Conservation (phyloP, 2,329 filamentous ascomycete genomes). For the Aspergillus arachidicola region DNA sequence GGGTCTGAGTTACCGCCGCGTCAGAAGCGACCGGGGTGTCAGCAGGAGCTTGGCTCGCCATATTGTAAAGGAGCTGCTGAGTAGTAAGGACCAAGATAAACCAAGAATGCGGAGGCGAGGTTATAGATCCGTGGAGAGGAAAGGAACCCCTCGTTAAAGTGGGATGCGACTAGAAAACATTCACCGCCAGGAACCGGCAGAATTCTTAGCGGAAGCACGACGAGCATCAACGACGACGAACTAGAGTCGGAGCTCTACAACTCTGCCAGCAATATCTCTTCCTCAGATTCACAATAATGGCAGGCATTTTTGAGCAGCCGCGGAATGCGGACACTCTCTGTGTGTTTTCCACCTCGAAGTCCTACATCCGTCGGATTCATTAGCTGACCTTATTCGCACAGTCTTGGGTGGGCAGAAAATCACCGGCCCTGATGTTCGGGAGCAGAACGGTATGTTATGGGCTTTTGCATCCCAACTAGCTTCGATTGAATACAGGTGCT, state of each 20-base stretch:
- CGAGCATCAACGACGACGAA: conserved; percentile 12
- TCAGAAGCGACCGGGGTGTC: conserved; percentile 29
- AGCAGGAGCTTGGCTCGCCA: conserved; percentile 36
- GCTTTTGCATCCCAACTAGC: conserved; percentile 5
- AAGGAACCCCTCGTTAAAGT: conserved; percentile 36
- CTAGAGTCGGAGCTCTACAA: conserved; percentile 31
- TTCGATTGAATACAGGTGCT: conserved; percentile 13
- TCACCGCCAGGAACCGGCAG: conserved; percentile 46
- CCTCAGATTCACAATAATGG: conserved; percentile 61
- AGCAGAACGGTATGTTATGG: conserved; percentile 77
- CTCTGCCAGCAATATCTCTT: conserved; percentile 25
- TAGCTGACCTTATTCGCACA: conserved; percentile 45
- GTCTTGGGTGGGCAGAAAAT: conserved; percentile 97
- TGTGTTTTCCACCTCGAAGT: conserved; percentile 43
- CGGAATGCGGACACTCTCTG: conserved; percentile 89
- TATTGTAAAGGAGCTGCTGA: conserved; percentile 22
- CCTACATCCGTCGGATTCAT: conserved; percentile 7
- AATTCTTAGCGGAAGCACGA: conserved; percentile 41
- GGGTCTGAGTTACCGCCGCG: conserved; percentile 32
- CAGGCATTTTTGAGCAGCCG: conserved; percentile 93
- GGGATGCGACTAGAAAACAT: conserved; percentile 38
- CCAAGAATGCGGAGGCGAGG: conserved; percentile 16
- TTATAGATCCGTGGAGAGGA: conserved; percentile 2
- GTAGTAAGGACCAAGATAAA: conserved; percentile 23
- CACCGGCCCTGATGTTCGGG: conserved; percentile 91